A percentile compares a stretch with the other conserved stretches of the same genome.
Evolutionary conservation across 2,329 filamentous ascomycete genomes (phyloP).

Genomic region (Apiospora koreana): DNA sequence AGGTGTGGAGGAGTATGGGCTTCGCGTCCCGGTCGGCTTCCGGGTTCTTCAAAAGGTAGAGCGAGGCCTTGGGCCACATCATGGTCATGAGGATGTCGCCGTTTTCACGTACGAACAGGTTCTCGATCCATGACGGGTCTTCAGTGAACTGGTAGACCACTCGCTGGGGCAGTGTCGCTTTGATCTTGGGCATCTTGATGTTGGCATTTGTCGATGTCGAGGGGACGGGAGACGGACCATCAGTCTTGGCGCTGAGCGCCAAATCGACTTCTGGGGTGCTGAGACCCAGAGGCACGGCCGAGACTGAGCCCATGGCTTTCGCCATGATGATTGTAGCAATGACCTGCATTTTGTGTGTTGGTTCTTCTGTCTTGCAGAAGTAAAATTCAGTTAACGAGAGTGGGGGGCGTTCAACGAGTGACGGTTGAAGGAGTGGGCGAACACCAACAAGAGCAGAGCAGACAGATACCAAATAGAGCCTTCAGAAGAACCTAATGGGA

Average conservation of each 20-base stretch:
- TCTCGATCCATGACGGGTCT: conserved; percentile 30
- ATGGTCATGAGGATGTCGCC: conserved; percentile 34
- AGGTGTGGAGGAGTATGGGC: conserved; percentile 27
- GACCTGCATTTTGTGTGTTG: background rate
- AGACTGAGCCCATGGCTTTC: background rate
- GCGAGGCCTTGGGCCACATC: conserved; percentile 26
- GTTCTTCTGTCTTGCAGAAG: background rate
- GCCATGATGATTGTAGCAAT: background rate
- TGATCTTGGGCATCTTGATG: background rate
- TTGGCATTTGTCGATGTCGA: background rate
- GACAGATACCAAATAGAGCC: background rate
- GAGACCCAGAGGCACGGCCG: background rate
- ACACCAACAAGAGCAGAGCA: background rate
- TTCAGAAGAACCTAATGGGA: background rate
- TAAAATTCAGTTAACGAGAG: background rate
- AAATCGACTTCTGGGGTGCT: background rate
- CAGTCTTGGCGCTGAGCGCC: background rate
- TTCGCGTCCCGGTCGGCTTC: conserved; percentile 19
- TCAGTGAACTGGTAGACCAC: conserved; percentile 25
- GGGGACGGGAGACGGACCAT: background rate
- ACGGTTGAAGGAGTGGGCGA: background rate
- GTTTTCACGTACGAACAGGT: conserved; percentile 34
- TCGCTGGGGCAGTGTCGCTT: conserved; percentile 17
- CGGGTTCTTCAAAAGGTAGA: conserved; percentile 31
- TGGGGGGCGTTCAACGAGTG: background rate